Percentiles rank a stretch among this genome's conserved stretches.
Evolutionary conservation across 2,329 filamentous ascomycete genomes (phyloP).

Genomic region (Truncatella angustata): DNA sequence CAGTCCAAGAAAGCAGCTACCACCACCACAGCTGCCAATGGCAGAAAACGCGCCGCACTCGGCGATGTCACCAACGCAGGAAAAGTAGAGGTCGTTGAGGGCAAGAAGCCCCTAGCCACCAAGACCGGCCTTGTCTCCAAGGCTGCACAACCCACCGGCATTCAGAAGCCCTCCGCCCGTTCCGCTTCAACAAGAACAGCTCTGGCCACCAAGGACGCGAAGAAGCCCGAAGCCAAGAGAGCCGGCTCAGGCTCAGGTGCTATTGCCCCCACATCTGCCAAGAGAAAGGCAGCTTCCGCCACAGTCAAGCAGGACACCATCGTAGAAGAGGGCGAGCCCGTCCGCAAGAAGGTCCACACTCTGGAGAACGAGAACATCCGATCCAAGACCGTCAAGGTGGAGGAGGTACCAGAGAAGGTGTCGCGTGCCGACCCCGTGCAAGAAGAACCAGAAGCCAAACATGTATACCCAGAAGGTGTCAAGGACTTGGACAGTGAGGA

Average conservation of each 20-base stretch:
- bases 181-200: slow-evolving; percentile 60
- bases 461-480: slow-evolving; percentile 37
- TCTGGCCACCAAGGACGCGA: slow-evolving; percentile 70
- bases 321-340: slow-evolving; percentile 65
- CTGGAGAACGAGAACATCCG: slow-evolving; percentile 48
- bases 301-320: slow-evolving; percentile 59
- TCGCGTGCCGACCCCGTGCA: slow-evolving; percentile 24
- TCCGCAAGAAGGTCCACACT: slow-evolving; percentile 62
- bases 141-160: slow-evolving; percentile 74
- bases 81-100: slow-evolving; percentile 70
- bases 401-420: slow-evolving; percentile 31
- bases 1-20: slow-evolving; percentile 67
- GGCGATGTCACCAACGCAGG: slow-evolving; percentile 95
- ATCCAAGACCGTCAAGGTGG: slow-evolving; percentile 28
- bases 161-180: slow-evolving; percentile 66
- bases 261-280: slow-evolving; percentile 56
- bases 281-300: slow-evolving; percentile 63
- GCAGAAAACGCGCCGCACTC: slow-evolving; percentile 77
- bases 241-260: slow-evolving; percentile 70
- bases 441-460: slow-evolving; percentile 19
- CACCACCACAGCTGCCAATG: slow-evolving; percentile 44
- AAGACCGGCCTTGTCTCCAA: slow-evolving; percentile 76
- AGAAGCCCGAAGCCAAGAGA: slow-evolving; percentile 65
- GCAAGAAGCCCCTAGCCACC: slow-evolving; percentile 67
- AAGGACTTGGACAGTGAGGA: slow-evolving; percentile 83